Percentiles rank a stretch among this genome's conserved stretches.
phyloP scores from a whole-genome alignment of 2,329 filamentous ascomycete genomes.

The Nemania sp. region DNA sequence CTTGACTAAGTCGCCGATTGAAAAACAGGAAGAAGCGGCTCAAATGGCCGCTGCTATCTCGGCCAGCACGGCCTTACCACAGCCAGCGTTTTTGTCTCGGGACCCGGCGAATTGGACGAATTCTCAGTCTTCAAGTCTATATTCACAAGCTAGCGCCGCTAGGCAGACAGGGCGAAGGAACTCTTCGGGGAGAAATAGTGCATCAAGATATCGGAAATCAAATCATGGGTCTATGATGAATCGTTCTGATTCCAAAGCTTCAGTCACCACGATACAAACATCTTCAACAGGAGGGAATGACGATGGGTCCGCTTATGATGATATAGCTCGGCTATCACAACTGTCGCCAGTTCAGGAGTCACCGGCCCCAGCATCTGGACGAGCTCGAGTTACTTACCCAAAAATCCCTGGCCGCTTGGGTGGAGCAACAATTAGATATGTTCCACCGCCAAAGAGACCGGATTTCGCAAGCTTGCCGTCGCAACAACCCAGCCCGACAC shows the following conservation, averaged over 20 bases:
- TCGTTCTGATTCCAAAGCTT: constrained; percentile 50
- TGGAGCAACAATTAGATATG: constrained; percentile 47
- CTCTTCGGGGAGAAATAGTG: constrained; percentile 38
- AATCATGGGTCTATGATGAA: constrained; percentile 36
- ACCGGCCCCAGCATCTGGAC: constrained; percentile 51
- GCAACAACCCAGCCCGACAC: constrained; percentile 58
- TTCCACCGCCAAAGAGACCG: constrained; percentile 52
- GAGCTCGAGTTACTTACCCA: constrained; percentile 52
- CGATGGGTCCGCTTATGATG: constrained; percentile 51
- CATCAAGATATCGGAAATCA: constrained; percentile 38
- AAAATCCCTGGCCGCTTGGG: constrained; percentile 47
- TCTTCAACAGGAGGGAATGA: constrained; percentile 47
- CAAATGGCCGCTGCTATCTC: constrained; percentile 44
- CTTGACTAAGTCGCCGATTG: constrained; percentile 49
- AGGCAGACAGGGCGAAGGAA: constrained; percentile 36
- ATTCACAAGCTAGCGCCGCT: constrained; percentile 52
- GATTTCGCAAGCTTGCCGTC: constrained; percentile 52
- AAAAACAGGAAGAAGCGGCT: constrained; percentile 46
- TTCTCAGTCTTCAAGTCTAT: constrained; percentile 53
- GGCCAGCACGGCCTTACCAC: constrained; percentile 44
- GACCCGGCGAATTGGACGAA: constrained; percentile 41
- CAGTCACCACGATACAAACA: constrained; percentile 56
- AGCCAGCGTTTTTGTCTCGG: constrained; percentile 50
- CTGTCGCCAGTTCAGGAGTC: constrained; percentile 65
- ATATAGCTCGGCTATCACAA: constrained; percentile 48